These are phyloP conservation scores for Paracorniculantispora psalliotae DNA, from an alignment of 2,329 filamentous ascomycete species.

Conservation along the genomic window DNA sequence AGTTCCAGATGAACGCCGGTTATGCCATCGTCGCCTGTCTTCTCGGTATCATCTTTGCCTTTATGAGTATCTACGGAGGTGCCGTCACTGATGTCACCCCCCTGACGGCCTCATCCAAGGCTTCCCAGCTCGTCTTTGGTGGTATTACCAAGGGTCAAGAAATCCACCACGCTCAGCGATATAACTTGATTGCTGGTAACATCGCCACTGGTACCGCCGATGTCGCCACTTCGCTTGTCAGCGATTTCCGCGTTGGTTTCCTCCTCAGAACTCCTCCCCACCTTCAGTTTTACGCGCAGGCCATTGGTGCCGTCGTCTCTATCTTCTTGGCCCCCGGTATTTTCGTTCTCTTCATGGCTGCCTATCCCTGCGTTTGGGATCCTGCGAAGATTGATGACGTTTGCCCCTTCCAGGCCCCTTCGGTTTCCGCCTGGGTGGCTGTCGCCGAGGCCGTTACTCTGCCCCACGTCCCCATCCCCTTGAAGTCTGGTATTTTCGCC, in stretches of 20 bases:
- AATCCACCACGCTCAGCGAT: conserved; percentile 49
- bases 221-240: conserved; percentile 48
- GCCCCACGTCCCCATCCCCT: conserved; percentile 50
- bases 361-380: conserved; percentile 63
- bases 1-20: conserved; percentile 47
- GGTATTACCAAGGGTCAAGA: conserved; percentile 54
- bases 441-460: conserved; percentile 58
- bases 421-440: conserved; percentile 61
- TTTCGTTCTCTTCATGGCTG: conserved; percentile 62
- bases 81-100: conserved; percentile 52
- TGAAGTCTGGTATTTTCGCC: conserved; percentile 50
- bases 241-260: conserved; percentile 65
- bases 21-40: conserved; percentile 46
- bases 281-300: conserved; percentile 63
- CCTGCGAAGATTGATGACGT: conserved; percentile 33
- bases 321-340: conserved; percentile 62
- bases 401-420: conserved; percentile 59
- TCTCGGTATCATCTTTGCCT: conserved; percentile 48
- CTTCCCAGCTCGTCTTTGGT: conserved; percentile 60
- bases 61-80: conserved; percentile 36
- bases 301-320: conserved; percentile 56
- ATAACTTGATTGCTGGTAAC: conserved; percentile 61
- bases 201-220: conserved; percentile 53
- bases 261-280: conserved; percentile 59
- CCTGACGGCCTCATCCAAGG: conserved; percentile 57